Conservation (phyloP, 768 basidiomycete species). For the Boletus edulis region DNA sequence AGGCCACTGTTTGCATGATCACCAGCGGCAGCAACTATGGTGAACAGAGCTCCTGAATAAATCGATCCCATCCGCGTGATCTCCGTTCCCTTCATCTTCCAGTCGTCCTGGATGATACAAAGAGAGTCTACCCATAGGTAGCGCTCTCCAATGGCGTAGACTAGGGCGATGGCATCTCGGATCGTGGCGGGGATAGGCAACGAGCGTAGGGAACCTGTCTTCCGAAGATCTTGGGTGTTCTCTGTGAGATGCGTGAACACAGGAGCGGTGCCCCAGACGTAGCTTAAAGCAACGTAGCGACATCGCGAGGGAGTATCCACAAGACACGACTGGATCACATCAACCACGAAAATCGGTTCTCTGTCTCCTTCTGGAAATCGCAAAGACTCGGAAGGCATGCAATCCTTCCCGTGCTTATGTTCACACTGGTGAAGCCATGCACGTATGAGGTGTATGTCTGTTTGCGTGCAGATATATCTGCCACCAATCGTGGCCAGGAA, state of each 20-base stretch:
- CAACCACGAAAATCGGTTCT: conserved; percentile 13
- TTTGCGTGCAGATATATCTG: too few species aligned
- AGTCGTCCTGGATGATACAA: too few species aligned
- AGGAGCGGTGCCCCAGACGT: conserved; percentile 4
- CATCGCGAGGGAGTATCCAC: conserved; percentile 11
- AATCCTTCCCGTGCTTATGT: conserved; percentile 8
- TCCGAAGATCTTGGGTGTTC: conserved; percentile 5
- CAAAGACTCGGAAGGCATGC: neutral
- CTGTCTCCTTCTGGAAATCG: neutral
- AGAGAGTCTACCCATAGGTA: too few species aligned
- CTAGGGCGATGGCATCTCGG: conserved; percentile 19
- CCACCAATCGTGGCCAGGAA: too few species aligned
- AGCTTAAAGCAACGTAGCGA: conserved; percentile 15
- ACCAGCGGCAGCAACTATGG: too few species aligned
- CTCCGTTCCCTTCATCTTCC: too few species aligned
- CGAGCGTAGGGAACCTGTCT: neutral
- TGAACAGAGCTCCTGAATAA: too few species aligned
- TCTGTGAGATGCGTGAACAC: conserved; percentile 11
- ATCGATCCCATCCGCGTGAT: too few species aligned
- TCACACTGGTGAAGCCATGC: conserved; percentile 5
- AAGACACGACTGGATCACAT: conserved; percentile 15
- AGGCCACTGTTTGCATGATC: conserved; percentile 7
- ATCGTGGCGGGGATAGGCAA: conserved; percentile 20
- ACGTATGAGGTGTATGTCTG: conserved; percentile 5
- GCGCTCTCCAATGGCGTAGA: conserved; percentile 12